These are phyloP conservation scores for Ceratorhiza oryzae-sativae DNA, from an alignment of 1,284 basidiomycete genomes.

Conservation along the genomic window DNA sequence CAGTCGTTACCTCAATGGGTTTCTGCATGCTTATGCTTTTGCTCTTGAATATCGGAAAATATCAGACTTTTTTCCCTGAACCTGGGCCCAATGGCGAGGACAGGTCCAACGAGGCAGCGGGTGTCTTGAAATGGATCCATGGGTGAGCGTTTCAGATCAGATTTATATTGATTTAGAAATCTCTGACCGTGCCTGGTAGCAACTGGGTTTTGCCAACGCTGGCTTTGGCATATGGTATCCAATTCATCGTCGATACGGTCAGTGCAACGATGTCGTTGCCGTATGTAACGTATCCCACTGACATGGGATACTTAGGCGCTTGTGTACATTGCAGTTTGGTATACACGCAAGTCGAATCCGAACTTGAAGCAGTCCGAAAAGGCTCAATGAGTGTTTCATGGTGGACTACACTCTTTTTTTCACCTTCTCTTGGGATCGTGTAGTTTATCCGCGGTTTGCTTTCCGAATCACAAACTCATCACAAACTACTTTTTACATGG, in stretches of 20 bases:
- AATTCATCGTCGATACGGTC: conserved; percentile 19
- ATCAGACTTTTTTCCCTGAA: conserved; percentile 1
- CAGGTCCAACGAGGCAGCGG: not conserved
- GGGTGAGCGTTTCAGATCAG: not conserved
- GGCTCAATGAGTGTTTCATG: not conserved
- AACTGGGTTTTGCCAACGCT: conserved; percentile 23
- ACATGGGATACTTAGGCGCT: not conserved
- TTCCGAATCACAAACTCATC: not conserved
- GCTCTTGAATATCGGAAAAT: conserved; percentile 16
- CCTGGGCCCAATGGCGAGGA: not conserved
- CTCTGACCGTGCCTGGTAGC: not conserved
- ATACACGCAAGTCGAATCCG: not conserved
- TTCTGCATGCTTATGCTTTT: conserved; percentile 15
- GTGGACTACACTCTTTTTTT: not conserved
- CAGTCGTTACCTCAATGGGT: conserved; percentile 25
- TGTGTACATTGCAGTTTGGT: conserved; percentile 7
- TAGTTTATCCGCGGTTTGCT: not conserved
- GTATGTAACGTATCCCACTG: not conserved
- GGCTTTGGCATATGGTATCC: conserved; percentile 15
- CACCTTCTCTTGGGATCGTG: not conserved
- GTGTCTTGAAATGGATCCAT: conserved; percentile 22
- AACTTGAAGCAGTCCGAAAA: not conserved
- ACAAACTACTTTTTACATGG: too few relatives aligned
- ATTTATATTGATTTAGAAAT: not conserved
- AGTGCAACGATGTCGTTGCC: not conserved